Base-by-base conservation (phyloP, 1,284 basidiomycete species). In the Vanrija sp. region DNA sequence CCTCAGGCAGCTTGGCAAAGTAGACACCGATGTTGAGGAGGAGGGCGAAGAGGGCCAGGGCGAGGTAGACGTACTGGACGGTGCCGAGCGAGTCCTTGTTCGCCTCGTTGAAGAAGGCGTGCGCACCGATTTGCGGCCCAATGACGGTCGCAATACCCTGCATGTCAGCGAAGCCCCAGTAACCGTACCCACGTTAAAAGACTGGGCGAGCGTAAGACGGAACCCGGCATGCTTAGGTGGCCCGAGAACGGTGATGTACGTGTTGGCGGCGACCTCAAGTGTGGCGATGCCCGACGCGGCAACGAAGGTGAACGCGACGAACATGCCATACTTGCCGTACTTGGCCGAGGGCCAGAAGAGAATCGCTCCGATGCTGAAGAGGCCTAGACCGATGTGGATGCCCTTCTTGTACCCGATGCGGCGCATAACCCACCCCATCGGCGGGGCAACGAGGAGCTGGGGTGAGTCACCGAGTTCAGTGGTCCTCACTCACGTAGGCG, bases 1-100 rank as follows among this genome's bases (percentile, higher is more conserved):
- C 62, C 55, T 72, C 69, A 3, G 68, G 69, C 5, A 72, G 61
- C 46, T 64, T 68, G 46, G 62, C 62, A 38, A 69, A 72, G 26
- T 50, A 52, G 46, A 66, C 49, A 15, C 43, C 43, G 21, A 65
- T 56, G 61, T 68, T 68, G 50, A 68, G 43, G 19, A 67, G 38
- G 7, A 65, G 34, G 3, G 63, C 68, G 29, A 72, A 62, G 34
- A 49, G 25, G 1, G 60, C 40, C 43, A 72, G 54, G 3, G 70
- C 65, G 9, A 70, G 62, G 55, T 72, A 72, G n/a, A 72, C 68
- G 50, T 70, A 70, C 61, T 69, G 68, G 5, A 69, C 69, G 0
- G 63, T 63, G 23, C 49, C 57, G 46, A 67, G 63, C 43, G 51
- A 52, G 26, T 58, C 48, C 7, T 57, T 57, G 54, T 66, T 66